phyloP scores from a whole-genome alignment of 805 yeast genomes.

The Jamesozyma jinghongensis region DNA sequence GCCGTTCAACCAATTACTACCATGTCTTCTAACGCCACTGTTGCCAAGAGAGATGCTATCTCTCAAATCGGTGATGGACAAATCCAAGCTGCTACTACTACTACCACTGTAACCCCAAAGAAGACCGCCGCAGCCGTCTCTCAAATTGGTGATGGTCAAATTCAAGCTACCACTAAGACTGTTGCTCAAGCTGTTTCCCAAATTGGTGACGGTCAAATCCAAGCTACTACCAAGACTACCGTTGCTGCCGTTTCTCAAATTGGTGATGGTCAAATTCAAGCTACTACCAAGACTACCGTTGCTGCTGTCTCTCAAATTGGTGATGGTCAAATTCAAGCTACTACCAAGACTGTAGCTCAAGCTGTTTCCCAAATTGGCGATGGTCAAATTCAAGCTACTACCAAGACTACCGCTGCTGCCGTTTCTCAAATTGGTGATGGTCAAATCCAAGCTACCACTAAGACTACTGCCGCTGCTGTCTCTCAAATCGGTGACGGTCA shows the following conservation, averaged over 20 bases:
- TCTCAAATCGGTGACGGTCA: too few relatives aligned
- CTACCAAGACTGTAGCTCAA: constrained; percentile 32
- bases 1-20: constrained; percentile 37
- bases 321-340: constrained; percentile 23
- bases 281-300: constrained; percentile 17
- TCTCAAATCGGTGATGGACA: constrained; percentile 12
- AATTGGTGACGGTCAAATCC: constrained; percentile 54
- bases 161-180: constrained; percentile 29
- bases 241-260: constrained; percentile 30
- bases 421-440: constrained; percentile 41
- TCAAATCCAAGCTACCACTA: constrained; percentile 28
- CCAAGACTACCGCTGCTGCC: constrained; percentile 23
- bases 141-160: constrained; percentile 56
- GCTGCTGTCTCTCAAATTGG: constrained; percentile 32
- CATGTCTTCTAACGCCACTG: constrained; percentile 42
- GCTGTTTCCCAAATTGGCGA: constrained; percentile 22
- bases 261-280: constrained; percentile 12
- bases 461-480: constrained; percentile 26
- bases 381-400: constrained; percentile 31
- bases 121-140: constrained; percentile 34
- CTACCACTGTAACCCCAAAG: constrained; percentile 13
- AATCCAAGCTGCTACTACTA: constrained; percentile 6
- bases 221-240: constrained; percentile 32
- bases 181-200: constrained; percentile 18
- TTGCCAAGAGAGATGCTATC: constrained; percentile 27